These are phyloP conservation scores for Trypanosoma congolense DNA, from an alignment of 208 protist genomes.

Conservation along the genomic window DNA sequence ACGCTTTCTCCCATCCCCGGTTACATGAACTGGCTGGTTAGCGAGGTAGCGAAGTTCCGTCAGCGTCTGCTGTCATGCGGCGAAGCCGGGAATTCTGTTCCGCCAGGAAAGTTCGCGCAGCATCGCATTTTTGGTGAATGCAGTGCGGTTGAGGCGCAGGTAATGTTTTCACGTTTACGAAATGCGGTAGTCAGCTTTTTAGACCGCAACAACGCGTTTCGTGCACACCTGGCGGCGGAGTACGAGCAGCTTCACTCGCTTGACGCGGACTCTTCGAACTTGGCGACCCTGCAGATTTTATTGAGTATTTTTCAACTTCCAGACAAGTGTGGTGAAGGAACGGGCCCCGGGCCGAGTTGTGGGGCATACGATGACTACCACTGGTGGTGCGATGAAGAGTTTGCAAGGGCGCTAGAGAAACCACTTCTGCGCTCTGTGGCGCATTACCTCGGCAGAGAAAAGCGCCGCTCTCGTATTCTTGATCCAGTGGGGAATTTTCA, in stretches of 20 bases:
- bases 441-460: constrained; percentile 59
- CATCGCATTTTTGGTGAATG: constrained; percentile 37
- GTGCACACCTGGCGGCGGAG: constrained; percentile 2
- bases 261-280: constrained; percentile 8
- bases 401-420: constrained; percentile 47
- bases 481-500: constrained; percentile 88
- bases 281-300: constrained; percentile 23
- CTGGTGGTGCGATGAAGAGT: constrained; percentile 61
- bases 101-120: constrained; percentile 2
- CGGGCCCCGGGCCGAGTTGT: constrained; percentile 1
- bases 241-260: neutral
- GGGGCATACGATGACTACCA: neutral
- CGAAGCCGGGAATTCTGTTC: neutral
- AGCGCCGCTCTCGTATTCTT: constrained; percentile 44
- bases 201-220: constrained; percentile 13
- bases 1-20: constrained; percentile 83
- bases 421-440: constrained; percentile 64
- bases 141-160: constrained; percentile 15
- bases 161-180: constrained; percentile 31
- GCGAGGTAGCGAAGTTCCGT: constrained; percentile 40
- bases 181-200: constrained; percentile 32
- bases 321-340: neutral
- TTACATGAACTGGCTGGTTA: constrained; percentile 65
- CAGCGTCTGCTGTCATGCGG: constrained; percentile 6
- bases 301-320: constrained; percentile 16